A percentile compares a stretch with the other conserved stretches of the same genome.
Conservation (phyloP, 2,329 filamentous ascomycete genomes). For the Alternaria burnsii region DNA sequence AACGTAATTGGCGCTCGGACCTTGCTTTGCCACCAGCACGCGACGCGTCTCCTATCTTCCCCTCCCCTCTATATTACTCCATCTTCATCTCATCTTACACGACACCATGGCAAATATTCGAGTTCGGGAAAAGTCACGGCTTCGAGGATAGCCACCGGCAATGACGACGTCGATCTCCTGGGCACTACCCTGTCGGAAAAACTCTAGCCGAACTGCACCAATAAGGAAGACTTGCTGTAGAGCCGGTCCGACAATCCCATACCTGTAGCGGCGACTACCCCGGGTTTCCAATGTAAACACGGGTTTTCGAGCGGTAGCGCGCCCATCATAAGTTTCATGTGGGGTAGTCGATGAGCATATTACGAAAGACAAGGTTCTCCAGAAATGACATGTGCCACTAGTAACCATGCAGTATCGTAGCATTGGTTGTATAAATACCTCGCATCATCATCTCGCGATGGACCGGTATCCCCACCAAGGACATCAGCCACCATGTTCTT, state of each 20-base stretch:
- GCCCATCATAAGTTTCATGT: background rate
- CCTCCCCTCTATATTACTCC: background rate
- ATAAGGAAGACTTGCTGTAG: slow-evolving; percentile 8
- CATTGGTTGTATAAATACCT: background rate
- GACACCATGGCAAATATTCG: background rate
- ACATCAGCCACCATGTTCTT: slow-evolving; percentile 11
- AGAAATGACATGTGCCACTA: background rate
- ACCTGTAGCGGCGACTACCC: slow-evolving; percentile 11
- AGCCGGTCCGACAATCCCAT: slow-evolving; percentile 8
- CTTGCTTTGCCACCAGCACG: background rate
- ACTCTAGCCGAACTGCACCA: slow-evolving; percentile 23
- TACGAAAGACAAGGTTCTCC: background rate
- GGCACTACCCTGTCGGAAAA: slow-evolving; percentile 15
- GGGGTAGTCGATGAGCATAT: background rate
- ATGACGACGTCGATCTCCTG: slow-evolving; percentile 1
- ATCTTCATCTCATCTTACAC: background rate
- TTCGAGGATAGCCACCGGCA: slow-evolving; percentile 11
- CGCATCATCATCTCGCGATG: background rate
- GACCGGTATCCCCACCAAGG: background rate
- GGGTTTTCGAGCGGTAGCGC: slow-evolving; percentile 1
- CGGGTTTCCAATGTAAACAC: slow-evolving; percentile 13
- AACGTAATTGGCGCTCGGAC: slow-evolving; percentile 1
- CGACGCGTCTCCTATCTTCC: background rate
- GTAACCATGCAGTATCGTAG: background rate
- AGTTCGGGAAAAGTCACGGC: background rate